Conservation (phyloP, 495 filamentous ascomycete species). For the Filosporella fistucella region DNA sequence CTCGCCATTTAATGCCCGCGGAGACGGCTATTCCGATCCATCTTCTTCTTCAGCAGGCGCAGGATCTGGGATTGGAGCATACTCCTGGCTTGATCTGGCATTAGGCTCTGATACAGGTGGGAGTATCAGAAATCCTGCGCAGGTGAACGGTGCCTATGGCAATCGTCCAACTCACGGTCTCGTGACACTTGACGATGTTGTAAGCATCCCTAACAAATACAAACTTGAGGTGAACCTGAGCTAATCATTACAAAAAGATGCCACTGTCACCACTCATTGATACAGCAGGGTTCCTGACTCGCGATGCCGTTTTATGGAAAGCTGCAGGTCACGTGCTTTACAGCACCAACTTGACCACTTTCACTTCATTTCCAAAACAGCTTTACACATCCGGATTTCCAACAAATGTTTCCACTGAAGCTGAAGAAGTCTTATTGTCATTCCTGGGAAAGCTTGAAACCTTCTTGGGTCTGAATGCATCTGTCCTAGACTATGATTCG, state of each 20-base stretch:
- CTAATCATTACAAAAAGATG: too few species aligned
- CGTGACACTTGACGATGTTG: constrained; percentile 29
- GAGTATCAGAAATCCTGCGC: constrained; percentile 58
- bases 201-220: too few species aligned
- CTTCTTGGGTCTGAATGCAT: background rate
- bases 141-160: constrained; percentile 57
- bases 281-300: background rate
- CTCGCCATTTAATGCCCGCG: constrained; percentile 49
- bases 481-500: too few species aligned
- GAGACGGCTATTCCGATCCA: constrained; percentile 47
- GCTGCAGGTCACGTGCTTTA: background rate
- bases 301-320: background rate
- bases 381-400: background rate
- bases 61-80: constrained; percentile 38
- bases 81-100: constrained; percentile 52
- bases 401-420: background rate
- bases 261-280: constrained; percentile 28
- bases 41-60: constrained; percentile 38
- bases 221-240: too few species aligned
- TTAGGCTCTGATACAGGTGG: constrained; percentile 70
- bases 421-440: background rate
- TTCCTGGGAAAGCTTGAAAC: background rate
- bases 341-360: background rate
- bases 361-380: background rate
- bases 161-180: constrained; percentile 35